Evolutionary conservation across 768 basidiomycete genomes (phyloP).

Genomic region (Gloeophyllum trabeum): DNA sequence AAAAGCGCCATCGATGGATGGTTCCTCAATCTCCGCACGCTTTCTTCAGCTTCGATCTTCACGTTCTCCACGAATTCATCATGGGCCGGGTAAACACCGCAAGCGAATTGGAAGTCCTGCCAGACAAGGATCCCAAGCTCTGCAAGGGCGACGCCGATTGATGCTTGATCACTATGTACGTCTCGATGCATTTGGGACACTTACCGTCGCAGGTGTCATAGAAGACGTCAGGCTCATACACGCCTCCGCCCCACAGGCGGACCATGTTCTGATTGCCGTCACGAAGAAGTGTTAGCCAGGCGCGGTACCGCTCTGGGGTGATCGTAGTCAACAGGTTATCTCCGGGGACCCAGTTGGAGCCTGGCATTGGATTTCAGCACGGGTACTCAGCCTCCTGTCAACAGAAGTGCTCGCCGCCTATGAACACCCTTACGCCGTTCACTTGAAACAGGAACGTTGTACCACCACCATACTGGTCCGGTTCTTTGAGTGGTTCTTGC

Average conservation of each 20-base stretch:
- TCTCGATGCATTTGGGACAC: conserved; percentile 3
- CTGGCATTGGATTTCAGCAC: conserved; percentile 22
- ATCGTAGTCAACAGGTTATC: conserved; percentile 72
- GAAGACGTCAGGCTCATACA: conserved; percentile 69
- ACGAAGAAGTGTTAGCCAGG: conserved; percentile 71
- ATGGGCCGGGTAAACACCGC: conserved; percentile 84
- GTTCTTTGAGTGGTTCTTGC: conserved; percentile 27
- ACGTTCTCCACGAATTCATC: conserved; percentile 62
- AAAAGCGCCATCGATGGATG: conserved; percentile 52
- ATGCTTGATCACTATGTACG: not conserved
- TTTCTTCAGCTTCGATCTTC: conserved; percentile 61
- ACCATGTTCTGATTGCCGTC: conserved; percentile 90
- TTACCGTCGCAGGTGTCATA: conserved; percentile 69
- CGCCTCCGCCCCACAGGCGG: conserved; percentile 84
- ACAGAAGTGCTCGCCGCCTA: conserved; percentile 20
- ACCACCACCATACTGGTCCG: conserved; percentile 20
- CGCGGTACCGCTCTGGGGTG: conserved; percentile 36
- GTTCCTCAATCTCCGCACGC: conserved; percentile 64
- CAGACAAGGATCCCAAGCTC: conserved; percentile 76
- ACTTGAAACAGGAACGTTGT: conserved; percentile 38
- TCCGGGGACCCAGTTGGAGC: conserved; percentile 86
- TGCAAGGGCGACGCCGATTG: conserved; percentile 14
- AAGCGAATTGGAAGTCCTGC: conserved; percentile 95
- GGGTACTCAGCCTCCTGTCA: conserved; percentile 22
- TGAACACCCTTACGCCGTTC: conserved; percentile 34